Conservation (phyloP, 2,329 filamentous ascomycete species). For the Ophiostoma himal-ulmi region DNA sequence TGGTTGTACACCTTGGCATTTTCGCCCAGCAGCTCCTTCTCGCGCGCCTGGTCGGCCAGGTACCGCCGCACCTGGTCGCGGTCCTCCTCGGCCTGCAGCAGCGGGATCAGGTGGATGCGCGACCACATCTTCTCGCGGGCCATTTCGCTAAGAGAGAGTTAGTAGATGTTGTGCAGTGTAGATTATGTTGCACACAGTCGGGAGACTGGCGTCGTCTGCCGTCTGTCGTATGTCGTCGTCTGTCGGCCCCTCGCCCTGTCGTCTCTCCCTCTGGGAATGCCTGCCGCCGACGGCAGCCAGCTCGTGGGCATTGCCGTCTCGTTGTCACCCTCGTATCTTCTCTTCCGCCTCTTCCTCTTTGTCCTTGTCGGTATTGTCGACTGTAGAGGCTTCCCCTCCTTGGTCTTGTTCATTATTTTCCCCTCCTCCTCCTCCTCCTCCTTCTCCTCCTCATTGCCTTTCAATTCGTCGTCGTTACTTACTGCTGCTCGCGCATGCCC, state of each 20-base stretch:
- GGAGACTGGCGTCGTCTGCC: no score
- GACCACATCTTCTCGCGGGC: conserved; percentile 98
- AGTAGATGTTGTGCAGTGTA: neutral
- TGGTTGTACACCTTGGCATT: conserved; percentile 76
- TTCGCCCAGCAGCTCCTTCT: conserved; percentile 82
- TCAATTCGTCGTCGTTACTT: conserved; percentile 35
- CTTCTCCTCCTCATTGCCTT: neutral
- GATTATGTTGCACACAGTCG: neutral
- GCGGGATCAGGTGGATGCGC: conserved; percentile 86
- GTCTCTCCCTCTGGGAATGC: no score
- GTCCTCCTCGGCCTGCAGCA: conserved; percentile 95
- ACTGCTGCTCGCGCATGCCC: conserved; percentile 90
- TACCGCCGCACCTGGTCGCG: conserved; percentile 85
- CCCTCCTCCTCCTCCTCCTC: neutral
- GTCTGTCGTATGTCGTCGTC: no score
- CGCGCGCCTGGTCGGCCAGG: conserved; percentile 78
- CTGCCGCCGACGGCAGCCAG: no score
- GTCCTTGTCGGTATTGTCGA: no score
- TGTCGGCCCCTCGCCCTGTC: no score
- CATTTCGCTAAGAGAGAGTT: conserved; percentile 61
- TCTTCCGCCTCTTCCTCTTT: no score
- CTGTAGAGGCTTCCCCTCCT: no score
- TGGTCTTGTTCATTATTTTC: neutral
- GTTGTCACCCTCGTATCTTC: no score
- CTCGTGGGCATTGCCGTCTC: no score